Evolutionary conservation across 768 basidiomycete genomes (phyloP).

Genomic region (Amanita rubescens): DNA sequence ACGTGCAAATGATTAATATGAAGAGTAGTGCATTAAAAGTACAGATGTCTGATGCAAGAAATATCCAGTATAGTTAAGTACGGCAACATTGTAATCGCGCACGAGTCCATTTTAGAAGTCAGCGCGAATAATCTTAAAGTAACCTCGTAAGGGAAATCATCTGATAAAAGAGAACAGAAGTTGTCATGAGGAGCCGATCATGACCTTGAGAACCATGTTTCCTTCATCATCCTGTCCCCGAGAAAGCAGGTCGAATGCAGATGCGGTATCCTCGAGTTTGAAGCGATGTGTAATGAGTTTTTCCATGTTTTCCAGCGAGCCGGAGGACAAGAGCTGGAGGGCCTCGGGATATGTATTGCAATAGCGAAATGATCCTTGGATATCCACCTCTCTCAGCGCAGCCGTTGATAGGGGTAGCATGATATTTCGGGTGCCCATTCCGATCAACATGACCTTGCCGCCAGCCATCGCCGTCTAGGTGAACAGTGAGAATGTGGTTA

Average conservation of each 20-base stretch:
- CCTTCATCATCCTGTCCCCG: conserved; percentile 75
- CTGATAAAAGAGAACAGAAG: neutral
- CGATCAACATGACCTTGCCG: conserved; percentile 88
- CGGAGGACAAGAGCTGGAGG: conserved; percentile 63
- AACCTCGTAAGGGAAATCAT: conserved; percentile 2
- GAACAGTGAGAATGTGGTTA: conserved; percentile 6
- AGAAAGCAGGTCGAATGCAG: conserved; percentile 78
- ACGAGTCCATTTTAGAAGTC: neutral
- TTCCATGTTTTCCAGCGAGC: conserved; percentile 54
- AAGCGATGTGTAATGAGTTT: conserved; percentile 80
- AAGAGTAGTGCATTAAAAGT: conserved; percentile 3
- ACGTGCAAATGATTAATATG: neutral
- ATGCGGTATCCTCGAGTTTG: conserved; percentile 50
- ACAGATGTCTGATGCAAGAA: conserved; percentile 7
- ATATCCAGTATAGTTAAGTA: conserved; percentile 5
- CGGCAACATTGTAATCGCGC: neutral
- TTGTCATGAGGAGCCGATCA: conserved; percentile 48
- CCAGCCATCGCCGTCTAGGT: conserved; percentile 72
- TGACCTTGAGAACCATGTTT: conserved; percentile 82
- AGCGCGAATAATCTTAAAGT: conserved; percentile 4
- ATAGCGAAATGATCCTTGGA: conserved; percentile 88
- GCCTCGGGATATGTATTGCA: conserved; percentile 89
- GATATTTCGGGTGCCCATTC: conserved; percentile 87
- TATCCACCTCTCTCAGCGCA: conserved; percentile 84
- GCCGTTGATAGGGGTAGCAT: conserved; percentile 79